Conservation (phyloP, 257 asterid species). For the Fraxinus anomala region DNA sequence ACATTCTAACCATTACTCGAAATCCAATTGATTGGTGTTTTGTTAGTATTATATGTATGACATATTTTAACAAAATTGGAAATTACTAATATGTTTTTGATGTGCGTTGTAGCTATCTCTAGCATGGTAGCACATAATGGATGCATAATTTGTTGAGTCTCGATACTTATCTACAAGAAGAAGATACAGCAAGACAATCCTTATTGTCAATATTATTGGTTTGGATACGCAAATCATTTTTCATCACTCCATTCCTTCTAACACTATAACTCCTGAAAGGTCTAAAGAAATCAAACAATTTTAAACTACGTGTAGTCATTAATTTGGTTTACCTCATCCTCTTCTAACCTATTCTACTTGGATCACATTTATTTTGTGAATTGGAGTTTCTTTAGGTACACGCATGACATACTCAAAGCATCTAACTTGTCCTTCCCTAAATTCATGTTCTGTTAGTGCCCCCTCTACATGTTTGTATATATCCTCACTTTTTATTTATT, state of each 20-base stretch:
- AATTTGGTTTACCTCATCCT: too few species aligned
- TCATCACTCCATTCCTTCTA: background rate
- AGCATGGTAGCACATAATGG: background rate
- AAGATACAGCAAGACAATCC: background rate
- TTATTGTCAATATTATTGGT: background rate
- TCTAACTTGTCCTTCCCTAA: background rate
- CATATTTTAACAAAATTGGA: background rate
- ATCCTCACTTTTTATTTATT: background rate
- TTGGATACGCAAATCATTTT: too few species aligned
- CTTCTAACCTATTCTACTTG: too few species aligned
- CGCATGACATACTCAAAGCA: background rate
- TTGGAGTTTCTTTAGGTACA: background rate
- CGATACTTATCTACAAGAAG: background rate
- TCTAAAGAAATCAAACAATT: background rate
- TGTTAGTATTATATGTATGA: background rate
- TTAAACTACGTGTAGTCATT: background rate
- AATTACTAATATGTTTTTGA: background rate
- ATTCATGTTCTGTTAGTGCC: background rate
- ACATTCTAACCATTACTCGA: background rate
- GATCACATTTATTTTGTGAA: background rate
- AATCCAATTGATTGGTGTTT: background rate
- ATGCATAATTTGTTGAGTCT: background rate
- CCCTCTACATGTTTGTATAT: background rate
- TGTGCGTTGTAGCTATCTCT: background rate
- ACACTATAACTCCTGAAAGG: background rate